Evolutionary conservation across 805 yeast species (phyloP), one percentile per base, ranked within the genome.

Genomic region (Teunomyces cretensis): DNA sequence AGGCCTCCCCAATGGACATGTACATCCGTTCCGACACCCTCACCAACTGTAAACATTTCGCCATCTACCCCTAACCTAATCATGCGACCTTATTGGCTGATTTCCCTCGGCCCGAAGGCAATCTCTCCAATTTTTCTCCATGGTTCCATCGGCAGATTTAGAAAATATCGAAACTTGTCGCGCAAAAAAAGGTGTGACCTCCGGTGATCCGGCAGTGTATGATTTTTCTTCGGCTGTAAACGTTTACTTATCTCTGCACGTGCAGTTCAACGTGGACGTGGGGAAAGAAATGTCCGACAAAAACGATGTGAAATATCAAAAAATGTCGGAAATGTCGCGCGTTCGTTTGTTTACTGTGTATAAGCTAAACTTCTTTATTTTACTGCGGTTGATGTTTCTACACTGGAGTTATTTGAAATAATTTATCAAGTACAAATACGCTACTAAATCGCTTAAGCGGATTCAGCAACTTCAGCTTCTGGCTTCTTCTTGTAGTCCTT

Each of bases 401-500:
- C 28, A 26, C 9, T 26, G 4, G 9, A 9, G 9, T 26, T 26
- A 26, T 9, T 26, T 26, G 28, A 26, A 9, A 17, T 27, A 17
- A 19, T 40, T 31, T 14, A 17, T 28, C 16, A 39, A 39, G n/a
- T 14, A 28, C 22, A 19, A 19, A 19, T 12, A 17, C 31, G 9
- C 13, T 39, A 26, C 26, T 11, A 26, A 14, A 33, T 33, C 13
- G 11, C 38, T 35, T 31, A 31, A 39, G 40, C 39, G 43, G 41
- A 37, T 43, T 46, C 65, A 42, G 55, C 68, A 48, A 65, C 74
- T 50, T 56, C 71, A 48, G 56, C 72, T 41, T 55, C 60, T 39
- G 55, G 49, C 45, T 51, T 64, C 35, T 32, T 33, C 64, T 68
- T 75, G 88, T 87, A 85, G 72, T 81, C 81, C 73, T 81, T 84